Percentiles rank a stretch among this genome's conserved stretches.
phyloP scores from a whole-genome alignment of 805 yeast species.

The Metschnikowia anglica region DNA sequence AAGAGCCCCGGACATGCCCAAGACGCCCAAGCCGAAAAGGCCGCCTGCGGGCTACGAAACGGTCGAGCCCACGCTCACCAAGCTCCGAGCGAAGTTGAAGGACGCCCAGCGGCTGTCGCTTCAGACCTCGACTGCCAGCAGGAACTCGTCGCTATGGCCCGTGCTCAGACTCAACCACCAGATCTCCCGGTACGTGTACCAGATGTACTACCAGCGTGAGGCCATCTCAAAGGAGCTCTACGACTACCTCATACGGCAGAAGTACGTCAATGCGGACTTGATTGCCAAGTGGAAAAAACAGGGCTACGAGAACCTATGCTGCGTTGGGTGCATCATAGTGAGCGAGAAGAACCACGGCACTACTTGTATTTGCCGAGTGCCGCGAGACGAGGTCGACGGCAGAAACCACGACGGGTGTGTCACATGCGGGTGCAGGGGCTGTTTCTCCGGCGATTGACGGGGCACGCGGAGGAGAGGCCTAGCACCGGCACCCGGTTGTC shows the following conservation, averaged over 20 bases:
- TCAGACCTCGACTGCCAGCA: conserved; percentile 42
- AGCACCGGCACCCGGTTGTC: too few relatives aligned
- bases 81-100: conserved; percentile 58
- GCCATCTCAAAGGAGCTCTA: conserved; percentile 67
- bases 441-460: conserved; percentile 62
- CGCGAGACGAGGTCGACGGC: conserved; percentile 51
- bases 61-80: conserved; percentile 62
- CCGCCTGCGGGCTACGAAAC: conserved; percentile 77
- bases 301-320: conserved; percentile 86
- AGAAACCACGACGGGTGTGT: conserved; percentile 50
- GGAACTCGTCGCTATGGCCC: conserved; percentile 62
- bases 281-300: conserved; percentile 81
- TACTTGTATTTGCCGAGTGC: conserved; percentile 85
- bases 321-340: conserved; percentile 71
- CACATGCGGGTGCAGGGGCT: conserved; percentile 84
- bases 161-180: conserved; percentile 71
- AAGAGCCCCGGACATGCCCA: too few relatives aligned
- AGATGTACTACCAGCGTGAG: conserved; percentile 67
- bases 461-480: too few relatives aligned
- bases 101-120: conserved; percentile 37
- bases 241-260: conserved; percentile 68
- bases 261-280: conserved; percentile 63
- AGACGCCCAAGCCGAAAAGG: conserved; percentile 1
- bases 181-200: conserved; percentile 71
- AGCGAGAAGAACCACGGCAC: conserved; percentile 57